Percentiles rank a stretch among this genome's conserved stretches.
phyloP scores from a whole-genome alignment of 2,329 filamentous ascomycete species.

The Botryotinia convoluta region DNA sequence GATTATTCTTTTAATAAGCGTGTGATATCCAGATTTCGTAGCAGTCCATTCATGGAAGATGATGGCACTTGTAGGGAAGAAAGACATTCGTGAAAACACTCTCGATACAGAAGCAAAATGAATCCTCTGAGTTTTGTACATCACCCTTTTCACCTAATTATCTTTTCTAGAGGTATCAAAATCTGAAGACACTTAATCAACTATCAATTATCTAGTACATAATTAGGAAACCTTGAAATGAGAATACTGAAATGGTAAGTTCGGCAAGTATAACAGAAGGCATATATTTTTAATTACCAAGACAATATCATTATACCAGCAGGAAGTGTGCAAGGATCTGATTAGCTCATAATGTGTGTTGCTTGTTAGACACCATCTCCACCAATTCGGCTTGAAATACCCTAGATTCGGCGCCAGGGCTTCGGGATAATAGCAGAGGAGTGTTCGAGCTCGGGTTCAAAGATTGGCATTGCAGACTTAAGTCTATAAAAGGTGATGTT shows the following conservation, averaged over 20 bases:
- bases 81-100: neutral
- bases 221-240: neutral
- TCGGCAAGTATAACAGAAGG: neutral
- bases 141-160: neutral
- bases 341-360: neutral
- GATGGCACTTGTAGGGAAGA: neutral
- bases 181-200: neutral
- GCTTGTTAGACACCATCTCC: slow-evolving; percentile 5
- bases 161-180: neutral
- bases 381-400: neutral
- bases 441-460: neutral
- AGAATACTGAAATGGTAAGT: neutral
- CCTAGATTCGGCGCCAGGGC: neutral
- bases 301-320: neutral
- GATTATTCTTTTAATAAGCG: neutral
- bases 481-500: neutral
- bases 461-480: neutral
- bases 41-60: neutral
- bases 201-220: neutral
- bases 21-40: slow-evolving; percentile 13
- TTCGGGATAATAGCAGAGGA: neutral
- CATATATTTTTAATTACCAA: neutral
- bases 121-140: neutral
- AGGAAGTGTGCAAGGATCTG: neutral
- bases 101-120: neutral